Conservation (phyloP, 2,329 filamentous ascomycete species). For the Geosmithia flava region DNA sequence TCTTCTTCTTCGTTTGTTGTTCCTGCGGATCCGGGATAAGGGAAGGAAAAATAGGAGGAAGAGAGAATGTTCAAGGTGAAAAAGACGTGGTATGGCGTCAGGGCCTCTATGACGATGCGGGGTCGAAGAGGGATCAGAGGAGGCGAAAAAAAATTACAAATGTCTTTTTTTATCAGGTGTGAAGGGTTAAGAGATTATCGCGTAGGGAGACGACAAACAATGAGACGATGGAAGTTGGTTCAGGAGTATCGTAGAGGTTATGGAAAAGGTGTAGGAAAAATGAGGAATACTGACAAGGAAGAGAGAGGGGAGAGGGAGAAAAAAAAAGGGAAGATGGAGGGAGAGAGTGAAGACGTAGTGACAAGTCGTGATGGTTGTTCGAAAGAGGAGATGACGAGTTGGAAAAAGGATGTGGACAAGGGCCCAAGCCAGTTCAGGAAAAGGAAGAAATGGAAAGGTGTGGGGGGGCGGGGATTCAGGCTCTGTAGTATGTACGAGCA, state of each 20-base stretch:
- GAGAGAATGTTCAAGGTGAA: background rate
- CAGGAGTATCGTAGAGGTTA: too few relatives aligned
- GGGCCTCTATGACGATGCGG: slow-evolving; percentile 2
- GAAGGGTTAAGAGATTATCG: background rate
- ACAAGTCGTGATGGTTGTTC: background rate
- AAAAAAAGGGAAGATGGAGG: background rate
- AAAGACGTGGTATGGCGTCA: background rate
- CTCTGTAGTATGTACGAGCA: too few relatives aligned
- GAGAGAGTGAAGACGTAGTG: background rate
- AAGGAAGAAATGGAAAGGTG: background rate
- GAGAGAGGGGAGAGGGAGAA: background rate
- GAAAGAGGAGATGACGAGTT: background rate
- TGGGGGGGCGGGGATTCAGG: too few relatives aligned
- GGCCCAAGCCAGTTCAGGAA: background rate
- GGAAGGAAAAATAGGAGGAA: background rate
- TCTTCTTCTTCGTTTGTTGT: background rate
- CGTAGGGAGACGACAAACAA: too few relatives aligned
- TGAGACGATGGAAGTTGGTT: too few relatives aligned
- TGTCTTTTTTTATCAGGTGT: background rate
- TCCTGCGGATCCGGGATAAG: background rate
- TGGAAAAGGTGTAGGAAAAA: too few relatives aligned
- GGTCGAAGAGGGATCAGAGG: slow-evolving; percentile 1
- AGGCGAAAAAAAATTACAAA: background rate
- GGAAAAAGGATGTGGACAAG: background rate
- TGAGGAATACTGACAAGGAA: too few relatives aligned